Evolutionary conservation across 257 asterid species (phyloP), one percentile per base, ranked within the genome.

Genomic region (Linaria vulgaris): DNA sequence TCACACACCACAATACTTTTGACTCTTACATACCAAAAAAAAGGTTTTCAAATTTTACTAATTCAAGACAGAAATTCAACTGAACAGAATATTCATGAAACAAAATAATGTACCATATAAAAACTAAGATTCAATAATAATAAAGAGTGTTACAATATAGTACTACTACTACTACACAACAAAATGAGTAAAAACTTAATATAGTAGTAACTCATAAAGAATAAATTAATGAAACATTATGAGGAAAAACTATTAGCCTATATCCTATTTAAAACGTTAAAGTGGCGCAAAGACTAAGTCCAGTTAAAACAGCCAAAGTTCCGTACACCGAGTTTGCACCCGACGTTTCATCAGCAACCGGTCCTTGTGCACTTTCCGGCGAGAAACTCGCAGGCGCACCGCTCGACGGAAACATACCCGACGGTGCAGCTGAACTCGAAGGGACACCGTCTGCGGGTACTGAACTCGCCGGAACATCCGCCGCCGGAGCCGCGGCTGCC

Each of bases 321-420:
- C 54, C 60, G 37, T 67, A 60, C 0, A 59, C 43, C 1, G 73
- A 49, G 9, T 48, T 44, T 1, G 89, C 72, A 38, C 77, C 70
- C 12, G 96, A 78, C 4, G 68, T 0, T 39, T 74, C 77, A 66
- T 83, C 91, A 1, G 82, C 80, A 67, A 41, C 80, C 27, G 94
- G 87, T 60, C 79, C 82, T 41, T 38, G 77, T 9, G 90, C 66
- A 46, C 63, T 72, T 38, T 56, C 91, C 68, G 95, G 91, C 3
- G 82, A 71, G n/a, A 73, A 83, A 70, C 71, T 59, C 23, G 77
- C 71, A 17, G 90, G 88, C 31, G 82, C 78, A 38, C 72, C 76
- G 46, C 85, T 72, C 2, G 89, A 73, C 12, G 88, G 83, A 8
- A 81, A 76, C 10, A 67, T 45, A 10, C 13, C 73, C 17, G 88